These are phyloP conservation scores for Solanum chilense DNA, from an alignment of 257 asterid species.

Conservation along the genomic window DNA sequence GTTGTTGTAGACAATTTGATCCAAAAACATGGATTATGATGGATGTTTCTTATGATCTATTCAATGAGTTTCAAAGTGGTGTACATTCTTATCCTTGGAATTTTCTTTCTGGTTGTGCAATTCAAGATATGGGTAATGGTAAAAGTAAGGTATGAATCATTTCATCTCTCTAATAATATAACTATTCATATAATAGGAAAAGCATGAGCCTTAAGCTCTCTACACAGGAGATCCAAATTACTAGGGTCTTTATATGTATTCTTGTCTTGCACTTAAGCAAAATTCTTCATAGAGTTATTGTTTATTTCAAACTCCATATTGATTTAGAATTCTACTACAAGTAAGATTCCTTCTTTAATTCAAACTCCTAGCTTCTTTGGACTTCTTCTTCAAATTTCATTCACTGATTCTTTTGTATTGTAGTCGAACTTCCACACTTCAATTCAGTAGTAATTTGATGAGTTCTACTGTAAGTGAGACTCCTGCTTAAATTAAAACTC, in stretches of 20 bases:
- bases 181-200: not conserved
- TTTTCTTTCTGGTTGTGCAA: constrained; percentile 61
- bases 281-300: too few species aligned
- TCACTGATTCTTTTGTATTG: too few species aligned
- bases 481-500: too few species aligned
- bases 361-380: too few species aligned
- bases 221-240: not conserved
- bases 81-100: constrained; percentile 36
- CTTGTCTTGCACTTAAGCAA: not conserved
- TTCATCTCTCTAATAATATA: not conserved
- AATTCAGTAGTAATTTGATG: too few species aligned
- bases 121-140: constrained; percentile 44
- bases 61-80: constrained; percentile 24
- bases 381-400: too few species aligned
- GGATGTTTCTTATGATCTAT: constrained; percentile 40
- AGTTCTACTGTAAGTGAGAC: too few species aligned
- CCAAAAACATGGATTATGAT: constrained; percentile 46
- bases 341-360: too few species aligned
- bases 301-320: too few species aligned
- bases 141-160: constrained; percentile 34
- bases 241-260: not conserved
- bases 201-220: not conserved
- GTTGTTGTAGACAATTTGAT: constrained; percentile 37
- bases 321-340: too few species aligned
- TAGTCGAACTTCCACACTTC: too few species aligned